phyloP scores from a whole-genome alignment of 805 yeast species.

The Saturnispora serradocipensis region DNA sequence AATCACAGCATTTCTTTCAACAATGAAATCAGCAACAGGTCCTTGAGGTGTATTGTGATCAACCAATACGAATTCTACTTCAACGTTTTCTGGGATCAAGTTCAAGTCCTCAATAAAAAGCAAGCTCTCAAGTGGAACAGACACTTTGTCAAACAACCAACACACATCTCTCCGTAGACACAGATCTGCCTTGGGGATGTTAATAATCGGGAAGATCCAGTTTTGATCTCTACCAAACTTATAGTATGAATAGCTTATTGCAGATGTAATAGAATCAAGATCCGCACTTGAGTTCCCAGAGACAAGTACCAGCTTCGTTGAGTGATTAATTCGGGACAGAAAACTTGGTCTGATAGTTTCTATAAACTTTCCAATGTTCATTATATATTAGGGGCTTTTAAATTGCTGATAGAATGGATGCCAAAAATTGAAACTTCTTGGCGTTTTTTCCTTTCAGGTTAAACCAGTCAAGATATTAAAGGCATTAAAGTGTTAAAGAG shows the following conservation, averaged over 20 bases:
- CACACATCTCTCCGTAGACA: slow-evolving; percentile 62
- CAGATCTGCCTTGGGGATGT: slow-evolving; percentile 61
- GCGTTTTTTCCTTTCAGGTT: background rate
- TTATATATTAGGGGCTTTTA: background rate
- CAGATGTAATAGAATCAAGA: slow-evolving; percentile 76
- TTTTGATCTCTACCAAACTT: slow-evolving; percentile 26
- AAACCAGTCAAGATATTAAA: background rate
- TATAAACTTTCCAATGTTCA: background rate
- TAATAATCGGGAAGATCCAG: slow-evolving; percentile 57
- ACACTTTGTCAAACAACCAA: slow-evolving; percentile 38
- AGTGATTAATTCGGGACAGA: background rate
- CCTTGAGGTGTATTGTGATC: slow-evolving; percentile 75
- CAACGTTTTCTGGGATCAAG: slow-evolving; percentile 6
- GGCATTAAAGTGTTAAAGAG: background rate
- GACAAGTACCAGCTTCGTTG: slow-evolving; percentile 31
- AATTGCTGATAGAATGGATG: background rate
- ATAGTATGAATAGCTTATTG: slow-evolving; percentile 65
- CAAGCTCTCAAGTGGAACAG: slow-evolving; percentile 41
- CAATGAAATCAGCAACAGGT: slow-evolving; percentile 26
- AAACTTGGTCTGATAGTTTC: background rate
- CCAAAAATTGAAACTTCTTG: background rate
- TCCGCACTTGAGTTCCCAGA: slow-evolving; percentile 85
- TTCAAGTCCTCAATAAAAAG: slow-evolving; percentile 61
- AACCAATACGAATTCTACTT: slow-evolving; percentile 50
- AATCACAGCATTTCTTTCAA: slow-evolving; percentile 26